phyloP scores from a whole-genome alignment of 805 yeast species.

The Pichia pseudocactophila region DNA sequence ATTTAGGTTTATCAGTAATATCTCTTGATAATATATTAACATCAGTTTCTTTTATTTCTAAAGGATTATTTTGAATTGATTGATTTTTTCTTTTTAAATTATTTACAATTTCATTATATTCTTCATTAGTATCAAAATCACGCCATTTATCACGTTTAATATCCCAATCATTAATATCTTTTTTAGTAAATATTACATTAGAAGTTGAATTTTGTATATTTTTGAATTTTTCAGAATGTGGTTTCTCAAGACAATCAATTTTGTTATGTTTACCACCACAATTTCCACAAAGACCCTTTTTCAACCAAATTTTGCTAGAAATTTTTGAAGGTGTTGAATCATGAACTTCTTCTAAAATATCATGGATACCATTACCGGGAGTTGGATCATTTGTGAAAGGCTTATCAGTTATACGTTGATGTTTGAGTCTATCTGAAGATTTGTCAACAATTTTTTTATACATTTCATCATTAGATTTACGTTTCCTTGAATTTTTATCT shows the following conservation, averaged over 20 bases:
- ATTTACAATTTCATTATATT: conserved; percentile 44
- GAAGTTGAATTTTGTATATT: conserved; percentile 14
- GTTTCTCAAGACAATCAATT: conserved; percentile 52
- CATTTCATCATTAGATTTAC: conserved; percentile 20
- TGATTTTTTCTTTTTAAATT: conserved; percentile 36
- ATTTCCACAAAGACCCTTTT: conserved; percentile 40
- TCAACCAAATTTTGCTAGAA: conserved; percentile 6
- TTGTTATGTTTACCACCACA: conserved; percentile 48
- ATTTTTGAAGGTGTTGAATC: conserved; percentile 1
- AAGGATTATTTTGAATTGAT: conserved; percentile 16
- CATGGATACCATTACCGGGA: conserved; percentile 49
- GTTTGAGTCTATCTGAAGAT: conserved; percentile 40
- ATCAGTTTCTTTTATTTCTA: conserved; percentile 20
- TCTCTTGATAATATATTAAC: conserved; percentile 44
- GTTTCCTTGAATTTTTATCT: conserved; percentile 23
- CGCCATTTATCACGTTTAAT: conserved; percentile 75
- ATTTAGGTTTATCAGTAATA: conserved; percentile 68
- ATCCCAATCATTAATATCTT: conserved; percentile 44
- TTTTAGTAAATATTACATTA: conserved; percentile 11
- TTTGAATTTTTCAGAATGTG: conserved; percentile 33
- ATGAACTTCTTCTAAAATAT: conserved; percentile 28
- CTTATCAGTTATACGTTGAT: conserved; percentile 42
- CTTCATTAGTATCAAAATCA: conserved; percentile 54
- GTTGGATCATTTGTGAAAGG: conserved; percentile 42
- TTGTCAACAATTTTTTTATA: conserved; percentile 14